Evolutionary conservation across 805 yeast species (phyloP).

Genomic region (Candida cerambycidarum): DNA sequence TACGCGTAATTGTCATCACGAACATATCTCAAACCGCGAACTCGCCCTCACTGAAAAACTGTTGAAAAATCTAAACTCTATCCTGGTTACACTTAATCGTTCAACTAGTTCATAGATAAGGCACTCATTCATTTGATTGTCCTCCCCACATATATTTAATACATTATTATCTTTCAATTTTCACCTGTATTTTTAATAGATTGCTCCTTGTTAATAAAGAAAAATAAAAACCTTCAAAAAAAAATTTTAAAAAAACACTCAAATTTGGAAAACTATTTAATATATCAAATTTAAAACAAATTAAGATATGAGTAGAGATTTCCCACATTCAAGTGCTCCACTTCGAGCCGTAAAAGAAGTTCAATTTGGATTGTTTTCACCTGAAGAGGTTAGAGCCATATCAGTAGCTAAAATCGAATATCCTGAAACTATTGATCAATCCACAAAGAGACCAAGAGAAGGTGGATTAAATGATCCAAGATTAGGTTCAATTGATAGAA

Average conservation of each 20-base stretch:
- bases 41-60: slow-evolving; percentile 9
- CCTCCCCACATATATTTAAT: slow-evolving; percentile 2
- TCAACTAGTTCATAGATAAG: slow-evolving; percentile 8
- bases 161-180: slow-evolving; percentile 4
- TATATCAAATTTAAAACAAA: slow-evolving; percentile 6
- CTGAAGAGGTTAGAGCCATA: slow-evolving; percentile 93
- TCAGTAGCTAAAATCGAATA: slow-evolving; percentile 97
- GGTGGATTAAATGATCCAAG: slow-evolving; percentile 98
- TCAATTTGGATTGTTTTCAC: slow-evolving; percentile 96
- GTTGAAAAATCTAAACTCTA: slow-evolving; percentile 4
- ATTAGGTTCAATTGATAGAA: slow-evolving; percentile 94
- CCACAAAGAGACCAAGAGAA: slow-evolving; percentile 90
- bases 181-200: slow-evolving; percentile 12
- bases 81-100: slow-evolving; percentile 6
- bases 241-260: slow-evolving; percentile 8
- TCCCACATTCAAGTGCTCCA: slow-evolving; percentile 98
- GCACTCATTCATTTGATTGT: slow-evolving; percentile 38
- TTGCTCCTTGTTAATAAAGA: slow-evolving; percentile 8
- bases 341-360: slow-evolving; percentile 96
- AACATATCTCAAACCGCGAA: slow-evolving; percentile 10
- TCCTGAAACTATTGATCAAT: slow-evolving; percentile 99
- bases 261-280: slow-evolving; percentile 11
- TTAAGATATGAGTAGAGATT: slow-evolving; percentile 42
- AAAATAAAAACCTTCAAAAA: slow-evolving; percentile 3
- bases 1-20: slow-evolving; percentile 12